Conservation (phyloP, 2,329 filamentous ascomycete species). For the Hymenoscyphus fructigenus region DNA sequence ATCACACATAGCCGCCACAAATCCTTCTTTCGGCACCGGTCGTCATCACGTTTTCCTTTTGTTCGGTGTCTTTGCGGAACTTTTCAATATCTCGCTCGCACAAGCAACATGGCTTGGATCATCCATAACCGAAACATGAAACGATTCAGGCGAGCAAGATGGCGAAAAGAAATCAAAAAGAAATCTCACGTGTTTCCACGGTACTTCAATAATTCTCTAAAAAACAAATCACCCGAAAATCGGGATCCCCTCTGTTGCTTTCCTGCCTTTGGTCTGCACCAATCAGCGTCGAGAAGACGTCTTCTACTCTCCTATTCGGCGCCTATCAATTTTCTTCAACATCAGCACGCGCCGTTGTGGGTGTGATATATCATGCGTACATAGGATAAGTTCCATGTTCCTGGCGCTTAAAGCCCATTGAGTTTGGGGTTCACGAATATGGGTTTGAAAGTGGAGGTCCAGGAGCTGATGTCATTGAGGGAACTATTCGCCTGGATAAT, state of each 20-base stretch:
- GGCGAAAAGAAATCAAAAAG: slow-evolving; percentile 5
- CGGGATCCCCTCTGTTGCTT: slow-evolving; percentile 3
- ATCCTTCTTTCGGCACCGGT: slow-evolving; percentile 1
- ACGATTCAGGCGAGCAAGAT: slow-evolving; percentile 4
- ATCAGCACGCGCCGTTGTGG: slow-evolving; percentile 25
- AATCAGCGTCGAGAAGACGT: slow-evolving; percentile 18
- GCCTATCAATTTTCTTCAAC: slow-evolving; percentile 17
- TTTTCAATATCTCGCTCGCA: not conserved
- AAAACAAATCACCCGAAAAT: slow-evolving; percentile 15
- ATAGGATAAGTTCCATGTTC: slow-evolving; percentile 27
- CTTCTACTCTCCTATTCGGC: slow-evolving; percentile 25
- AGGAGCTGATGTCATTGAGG: slow-evolving; percentile 13
- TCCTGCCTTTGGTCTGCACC: slow-evolving; percentile 4
- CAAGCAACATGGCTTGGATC: slow-evolving; percentile 1
- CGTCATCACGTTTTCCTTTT: not conserved
- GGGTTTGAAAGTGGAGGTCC: not conserved
- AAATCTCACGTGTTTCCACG: slow-evolving; percentile 7
- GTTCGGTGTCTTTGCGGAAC: slow-evolving; percentile 1
- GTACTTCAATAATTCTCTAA: slow-evolving; percentile 6
- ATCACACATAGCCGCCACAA: not conserved
- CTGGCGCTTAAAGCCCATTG: slow-evolving; percentile 27
- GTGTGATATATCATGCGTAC: slow-evolving; percentile 21
- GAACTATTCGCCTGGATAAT: slow-evolving; percentile 4
- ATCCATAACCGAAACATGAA: slow-evolving; percentile 11
- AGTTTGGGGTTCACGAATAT: slow-evolving; percentile 6